Base-by-base conservation (phyloP, 805 yeast genomes). In the Yamadazyma tumulicola region DNA sequence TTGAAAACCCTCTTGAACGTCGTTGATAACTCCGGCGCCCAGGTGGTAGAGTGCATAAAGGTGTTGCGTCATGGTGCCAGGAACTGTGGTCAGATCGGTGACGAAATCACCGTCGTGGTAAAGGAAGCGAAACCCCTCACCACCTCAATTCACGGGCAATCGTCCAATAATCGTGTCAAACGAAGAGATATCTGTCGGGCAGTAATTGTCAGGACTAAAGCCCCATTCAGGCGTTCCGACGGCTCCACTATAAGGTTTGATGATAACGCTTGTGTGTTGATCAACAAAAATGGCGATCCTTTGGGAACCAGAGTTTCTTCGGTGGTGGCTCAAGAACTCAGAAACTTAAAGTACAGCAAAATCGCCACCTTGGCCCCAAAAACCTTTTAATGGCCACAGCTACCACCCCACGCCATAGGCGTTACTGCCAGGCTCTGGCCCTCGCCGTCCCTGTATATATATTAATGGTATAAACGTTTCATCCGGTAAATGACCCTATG, bases 101-200 rank as follows among this genome's bases (percentile, higher is more conserved):
- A 93, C 61, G 83, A 81, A 58, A 83, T 93, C 43, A 95, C 93
- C 7, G 94, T 87, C 35, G 98, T 93, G 41, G 91, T 93, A 32
- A 89, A 89, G 59, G 83, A 86, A 59, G 95, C 97, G 28, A 78
- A 77, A 54, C 91, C 96, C 10, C 59, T 83, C 42, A 73, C 80
- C 31, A 74, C 80, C 28, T 81, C 76, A 42, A 73, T 82, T 39
- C 74, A 87, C 1, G 94, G 93, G 46, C 80, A 84, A 28, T 66
- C 81, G 1, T 81, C 82, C 21, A 72, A 80, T 25, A 85, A 84
- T 59, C 69, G 91, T 59, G 96, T 91, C 26, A 86, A 89, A 60
- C 82, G 93, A 64, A 95, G 97, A 49, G 98, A 93, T 55, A 86
- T 93, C 35, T 83, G 93, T 39, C 91, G 94, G 53, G 98, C 97